Evolutionary conservation across 768 basidiomycete species (phyloP).

Genomic region (Pilatotrama ljubarskyi): DNA sequence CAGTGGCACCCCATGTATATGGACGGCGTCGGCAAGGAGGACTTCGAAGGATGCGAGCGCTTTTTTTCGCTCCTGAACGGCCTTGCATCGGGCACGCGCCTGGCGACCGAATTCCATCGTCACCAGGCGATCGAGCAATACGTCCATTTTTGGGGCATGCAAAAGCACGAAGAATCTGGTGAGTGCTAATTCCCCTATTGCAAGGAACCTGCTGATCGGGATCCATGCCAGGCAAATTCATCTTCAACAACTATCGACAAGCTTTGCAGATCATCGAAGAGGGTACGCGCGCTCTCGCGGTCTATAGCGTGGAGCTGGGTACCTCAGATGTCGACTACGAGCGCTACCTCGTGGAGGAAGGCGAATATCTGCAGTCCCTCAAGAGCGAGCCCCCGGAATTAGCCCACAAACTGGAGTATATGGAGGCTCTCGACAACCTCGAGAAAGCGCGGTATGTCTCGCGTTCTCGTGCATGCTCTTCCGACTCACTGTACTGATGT

Average conservation of each 20-base stretch:
- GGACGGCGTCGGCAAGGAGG: constrained; percentile 27
- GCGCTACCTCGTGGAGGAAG: constrained; percentile 16
- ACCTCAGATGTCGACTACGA: constrained; percentile 2
- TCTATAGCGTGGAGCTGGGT: neutral
- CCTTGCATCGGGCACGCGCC: constrained; percentile 24
- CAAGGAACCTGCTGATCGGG: neutral
- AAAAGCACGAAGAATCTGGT: constrained; percentile 29
- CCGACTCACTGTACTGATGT: neutral
- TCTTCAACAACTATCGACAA: constrained; percentile 14
- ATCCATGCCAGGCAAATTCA: constrained; percentile 4
- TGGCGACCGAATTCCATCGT: constrained; percentile 29
- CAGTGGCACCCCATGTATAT: constrained; percentile 31
- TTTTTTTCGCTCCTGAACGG: constrained; percentile 29
- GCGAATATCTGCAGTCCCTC: constrained; percentile 9
- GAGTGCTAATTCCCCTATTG: neutral
- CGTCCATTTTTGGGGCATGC: constrained; percentile 23
- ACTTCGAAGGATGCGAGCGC: constrained; percentile 33
- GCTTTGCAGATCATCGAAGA: constrained; percentile 1
- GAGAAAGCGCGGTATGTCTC: neutral
- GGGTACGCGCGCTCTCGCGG: neutral
- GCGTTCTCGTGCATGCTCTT: neutral
- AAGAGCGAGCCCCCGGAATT: constrained; percentile 16
- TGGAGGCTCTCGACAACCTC: constrained; percentile 10
- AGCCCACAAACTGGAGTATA: constrained; percentile 10
- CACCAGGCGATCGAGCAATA: constrained; percentile 28